These are phyloP conservation scores for Cicer yamashitae DNA, from an alignment of 306 rosid genomes.

Conservation along the genomic window DNA sequence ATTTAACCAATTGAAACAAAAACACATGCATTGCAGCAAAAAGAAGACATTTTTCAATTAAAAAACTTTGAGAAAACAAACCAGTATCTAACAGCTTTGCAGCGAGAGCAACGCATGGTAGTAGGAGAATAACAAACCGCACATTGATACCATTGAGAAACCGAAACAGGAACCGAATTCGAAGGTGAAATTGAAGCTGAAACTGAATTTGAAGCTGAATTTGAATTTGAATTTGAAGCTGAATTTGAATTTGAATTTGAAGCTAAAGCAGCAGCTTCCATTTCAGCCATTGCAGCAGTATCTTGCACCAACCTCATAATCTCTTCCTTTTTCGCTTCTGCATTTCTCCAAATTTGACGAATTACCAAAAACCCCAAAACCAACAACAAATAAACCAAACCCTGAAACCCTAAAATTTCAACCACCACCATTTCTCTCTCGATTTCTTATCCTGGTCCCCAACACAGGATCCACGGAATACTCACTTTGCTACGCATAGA, in stretches of 20 bases:
- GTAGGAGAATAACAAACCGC: constrained; percentile 61
- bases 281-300: constrained; percentile 51
- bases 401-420: constrained; percentile 67
- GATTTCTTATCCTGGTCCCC: not conserved
- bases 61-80: not conserved
- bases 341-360: constrained; percentile 60
- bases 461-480: constrained; percentile 58
- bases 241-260: not conserved
- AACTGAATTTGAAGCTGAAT: no score
- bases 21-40: constrained; percentile 1
- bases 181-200: constrained; percentile 4
- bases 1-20: not conserved
- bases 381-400: constrained; percentile 46
- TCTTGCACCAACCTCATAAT: constrained; percentile 49
- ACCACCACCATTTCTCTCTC: constrained; percentile 38
- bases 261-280: constrained; percentile 32
- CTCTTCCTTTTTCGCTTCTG: constrained; percentile 56
- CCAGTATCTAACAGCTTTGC: constrained; percentile 77
- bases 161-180: constrained; percentile 1
- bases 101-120: constrained; percentile 65
- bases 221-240: not conserved
- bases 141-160: constrained; percentile 46
- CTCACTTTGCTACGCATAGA: constrained; percentile 49
- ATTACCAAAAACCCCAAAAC: constrained; percentile 46
- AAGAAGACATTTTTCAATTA: not conserved